These are phyloP conservation scores for Colletotrichum chlorophyti DNA, from an alignment of 2,329 filamentous ascomycete genomes.

Conservation along the genomic window DNA sequence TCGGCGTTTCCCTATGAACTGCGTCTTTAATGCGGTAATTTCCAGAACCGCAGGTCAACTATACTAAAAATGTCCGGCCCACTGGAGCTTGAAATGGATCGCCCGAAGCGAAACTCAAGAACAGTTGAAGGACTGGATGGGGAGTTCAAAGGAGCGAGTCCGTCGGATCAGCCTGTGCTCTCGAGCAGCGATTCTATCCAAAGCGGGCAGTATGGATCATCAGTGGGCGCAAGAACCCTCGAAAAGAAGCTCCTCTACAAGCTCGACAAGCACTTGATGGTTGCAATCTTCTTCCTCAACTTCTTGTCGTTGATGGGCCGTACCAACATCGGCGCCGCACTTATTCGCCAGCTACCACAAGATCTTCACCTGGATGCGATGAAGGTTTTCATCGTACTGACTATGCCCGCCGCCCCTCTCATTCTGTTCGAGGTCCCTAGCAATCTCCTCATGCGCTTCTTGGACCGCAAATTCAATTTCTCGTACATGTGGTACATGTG, in stretches of 20 bases:
- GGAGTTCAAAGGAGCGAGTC: not conserved
- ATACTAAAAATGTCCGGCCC: not conserved
- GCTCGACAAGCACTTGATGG: conserved; percentile 33
- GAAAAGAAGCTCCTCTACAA: conserved; percentile 36
- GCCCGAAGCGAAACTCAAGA: not conserved
- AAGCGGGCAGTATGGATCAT: not conserved
- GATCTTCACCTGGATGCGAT: conserved; percentile 33
- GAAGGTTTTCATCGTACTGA: conserved; percentile 32
- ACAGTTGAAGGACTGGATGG: conserved; percentile 3
- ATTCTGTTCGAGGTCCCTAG: conserved; percentile 32
- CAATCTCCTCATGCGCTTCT: conserved; percentile 30
- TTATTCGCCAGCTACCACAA: conserved; percentile 33
- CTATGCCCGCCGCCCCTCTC: conserved; percentile 27
- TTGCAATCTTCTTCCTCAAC: conserved; percentile 37
- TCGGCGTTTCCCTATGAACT: not conserved
- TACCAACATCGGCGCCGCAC: conserved; percentile 34
- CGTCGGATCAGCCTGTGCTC: not conserved
- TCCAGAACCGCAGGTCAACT: not conserved
- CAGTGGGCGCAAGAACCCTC: not conserved
- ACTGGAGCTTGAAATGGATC: not conserved
- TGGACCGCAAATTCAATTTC: conserved; percentile 25
- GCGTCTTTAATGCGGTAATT: too few relatives aligned
- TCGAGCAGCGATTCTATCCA: not conserved
- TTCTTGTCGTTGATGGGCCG: conserved; percentile 36
- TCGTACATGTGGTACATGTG: conserved; percentile 32